Evolutionary conservation across 176 grass and related monocot genomes (phyloP).

Genomic region (Rhipidocladum racemiflorum): DNA sequence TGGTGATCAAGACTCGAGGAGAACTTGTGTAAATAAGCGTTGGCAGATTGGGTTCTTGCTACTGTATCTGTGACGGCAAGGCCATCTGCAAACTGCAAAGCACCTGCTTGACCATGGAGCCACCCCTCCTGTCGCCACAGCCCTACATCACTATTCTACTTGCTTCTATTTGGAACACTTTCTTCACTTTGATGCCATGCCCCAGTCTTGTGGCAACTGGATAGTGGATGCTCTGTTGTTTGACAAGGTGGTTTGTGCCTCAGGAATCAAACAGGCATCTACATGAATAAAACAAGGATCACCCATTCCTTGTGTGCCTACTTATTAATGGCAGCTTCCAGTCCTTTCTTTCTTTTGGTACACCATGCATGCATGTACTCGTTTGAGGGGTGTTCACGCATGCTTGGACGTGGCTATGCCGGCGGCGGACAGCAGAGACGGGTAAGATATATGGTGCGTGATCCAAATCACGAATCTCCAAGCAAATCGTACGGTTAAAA

Average conservation of each 20-base stretch:
- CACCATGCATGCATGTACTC: too few species aligned
- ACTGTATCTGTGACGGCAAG: slow-evolving; percentile 38
- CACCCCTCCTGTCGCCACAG: slow-evolving; percentile 65
- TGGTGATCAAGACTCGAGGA: not conserved
- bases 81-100: slow-evolving; percentile 53
- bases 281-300: not conserved
- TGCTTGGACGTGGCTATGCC: too few species aligned
- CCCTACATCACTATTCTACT: slow-evolving; percentile 54
- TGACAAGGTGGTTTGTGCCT: not conserved
- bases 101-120: slow-evolving; percentile 76
- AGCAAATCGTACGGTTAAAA: too few species aligned
- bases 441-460: too few species aligned
- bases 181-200: not conserved
- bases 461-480: too few species aligned
- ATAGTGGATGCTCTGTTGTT: not conserved
- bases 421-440: too few species aligned
- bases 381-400: too few species aligned
- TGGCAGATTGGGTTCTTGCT: not conserved
- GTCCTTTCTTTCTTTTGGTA: too few species aligned
- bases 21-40: not conserved
- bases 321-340: too few species aligned
- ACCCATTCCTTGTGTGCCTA: not conserved
- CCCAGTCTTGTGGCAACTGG: not conserved
- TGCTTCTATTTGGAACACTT: not conserved
- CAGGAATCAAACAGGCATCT: not conserved